These are phyloP conservation scores for Chaetomium olivaceum DNA, from an alignment of 2,329 filamentous ascomycete species.

Conservation along the genomic window DNA sequence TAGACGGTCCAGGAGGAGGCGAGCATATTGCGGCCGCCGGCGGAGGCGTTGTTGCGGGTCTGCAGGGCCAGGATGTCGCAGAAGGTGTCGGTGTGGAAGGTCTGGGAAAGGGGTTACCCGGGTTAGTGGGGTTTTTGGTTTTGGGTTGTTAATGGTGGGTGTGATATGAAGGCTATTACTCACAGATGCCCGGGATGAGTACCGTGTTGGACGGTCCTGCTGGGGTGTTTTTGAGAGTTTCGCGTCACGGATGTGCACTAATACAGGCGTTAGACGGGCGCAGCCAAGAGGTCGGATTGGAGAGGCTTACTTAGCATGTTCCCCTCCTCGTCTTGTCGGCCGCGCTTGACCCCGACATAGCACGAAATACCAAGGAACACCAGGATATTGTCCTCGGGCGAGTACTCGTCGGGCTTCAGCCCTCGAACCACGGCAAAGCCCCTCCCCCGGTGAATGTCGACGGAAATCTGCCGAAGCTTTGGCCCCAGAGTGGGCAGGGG, in stretches of 20 bases:
- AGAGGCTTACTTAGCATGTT: slow-evolving; percentile 60
- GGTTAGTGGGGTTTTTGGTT: not conserved
- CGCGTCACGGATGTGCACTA: slow-evolving; percentile 59
- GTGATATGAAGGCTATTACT: not conserved
- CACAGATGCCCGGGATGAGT: slow-evolving; percentile 31
- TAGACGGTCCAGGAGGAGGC: slow-evolving; percentile 66
- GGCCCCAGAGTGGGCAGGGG: slow-evolving; percentile 58
- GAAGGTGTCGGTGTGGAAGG: slow-evolving; percentile 69
- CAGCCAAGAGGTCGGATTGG: not conserved
- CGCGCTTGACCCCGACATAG: slow-evolving; percentile 61
- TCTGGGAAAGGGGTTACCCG: slow-evolving; percentile 45
- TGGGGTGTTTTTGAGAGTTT: slow-evolving; percentile 47
- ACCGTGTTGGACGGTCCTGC: slow-evolving; percentile 28
- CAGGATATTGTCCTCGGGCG: slow-evolving; percentile 61
- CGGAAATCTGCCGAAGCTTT: slow-evolving; percentile 52
- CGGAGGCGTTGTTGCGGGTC: slow-evolving; percentile 59
- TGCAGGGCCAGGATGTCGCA: slow-evolving; percentile 67
- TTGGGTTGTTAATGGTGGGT: too few species aligned
- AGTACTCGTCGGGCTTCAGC: slow-evolving; percentile 56
- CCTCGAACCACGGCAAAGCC: slow-evolving; percentile 68
- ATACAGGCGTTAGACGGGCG: slow-evolving; percentile 41
- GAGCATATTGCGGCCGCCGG: slow-evolving; percentile 65
- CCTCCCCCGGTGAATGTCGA: slow-evolving; percentile 58
- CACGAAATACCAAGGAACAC: slow-evolving; percentile 66
- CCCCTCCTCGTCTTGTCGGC: slow-evolving; percentile 61